Base-by-base conservation (phyloP, 257 asterid genomes). In the Osmanthus fragrans region DNA sequence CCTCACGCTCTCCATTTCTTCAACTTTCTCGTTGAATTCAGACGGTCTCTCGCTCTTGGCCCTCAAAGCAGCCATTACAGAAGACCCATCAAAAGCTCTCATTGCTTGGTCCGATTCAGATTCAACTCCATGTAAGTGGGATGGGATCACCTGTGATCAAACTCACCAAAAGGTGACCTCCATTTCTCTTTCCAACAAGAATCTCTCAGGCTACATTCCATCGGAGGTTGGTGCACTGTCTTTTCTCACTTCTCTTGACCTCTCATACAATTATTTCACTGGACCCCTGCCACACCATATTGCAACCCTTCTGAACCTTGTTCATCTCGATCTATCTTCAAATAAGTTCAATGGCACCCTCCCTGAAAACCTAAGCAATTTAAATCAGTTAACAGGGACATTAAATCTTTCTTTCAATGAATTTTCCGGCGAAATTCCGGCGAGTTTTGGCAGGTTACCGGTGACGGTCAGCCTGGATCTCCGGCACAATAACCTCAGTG, bases 1-100 rank as follows among this genome's bases (percentile, higher is more conserved):
- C 75, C 74, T 87, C 82, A 47, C 87, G 36, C 74, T 86, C 76
- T 85, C 70, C 82, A 73, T 87, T 79, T 74, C 81, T 67, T 42
- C 80, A 37, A 10, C 86, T 3, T 79, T 30, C 27, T 88, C 98
- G n/a, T 87, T 93, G 19, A 88, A 79, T 78, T 81, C 96, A 40
- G 97, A 96, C 75, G 99, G 98, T 0, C 86, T 96, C 21, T 92
- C 98, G 4, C 92, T 96, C 64, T 83, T 96, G 74, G 97, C 98
- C 39, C 96, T 96, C 21, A 92, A 92, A 90, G 85, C 97, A 40
- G 91, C 99, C 80, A 87, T 93, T 70, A 15, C 81, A 9, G 15
- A 73, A 23, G 99, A 93, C 77, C 97, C 96, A 76, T 77, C 82
- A 18, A 70, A 80, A 73, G 88, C 87, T 39, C 97, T 96, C 0